These are phyloP conservation scores for Eucalyptus erythrocorys DNA, from an alignment of 345 rosid species.

Conservation along the genomic window DNA sequence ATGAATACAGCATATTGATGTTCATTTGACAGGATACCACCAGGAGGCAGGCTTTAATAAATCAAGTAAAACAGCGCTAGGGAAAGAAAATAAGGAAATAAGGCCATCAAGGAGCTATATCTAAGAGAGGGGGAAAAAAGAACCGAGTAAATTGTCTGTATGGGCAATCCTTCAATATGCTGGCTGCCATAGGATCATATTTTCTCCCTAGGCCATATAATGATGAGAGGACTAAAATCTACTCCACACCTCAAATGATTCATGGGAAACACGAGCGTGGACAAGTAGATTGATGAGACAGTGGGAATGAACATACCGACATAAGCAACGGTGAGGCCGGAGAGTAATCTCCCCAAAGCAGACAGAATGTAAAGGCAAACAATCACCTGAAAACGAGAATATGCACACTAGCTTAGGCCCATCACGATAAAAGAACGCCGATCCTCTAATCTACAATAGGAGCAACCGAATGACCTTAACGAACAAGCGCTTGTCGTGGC, in stretches of 20 bases:
- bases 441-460: neutral
- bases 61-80: neutral
- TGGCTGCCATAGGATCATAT: neutral
- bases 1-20: neutral
- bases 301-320: constrained; percentile 42
- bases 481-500: constrained; percentile 86
- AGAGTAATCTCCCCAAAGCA: constrained; percentile 63
- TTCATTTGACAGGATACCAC: neutral
- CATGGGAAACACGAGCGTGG: neutral
- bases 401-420: neutral
- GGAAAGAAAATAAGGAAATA: neutral
- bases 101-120: neutral
- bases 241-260: neutral
- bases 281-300: neutral
- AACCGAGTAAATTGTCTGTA: neutral
- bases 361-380: constrained; percentile 68
- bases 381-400: constrained; percentile 44
- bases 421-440: neutral
- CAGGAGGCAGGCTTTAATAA: neutral
- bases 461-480: constrained; percentile 34
- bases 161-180: neutral
- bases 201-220: neutral
- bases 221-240: neutral
- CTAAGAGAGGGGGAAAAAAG: neutral
- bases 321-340: constrained; percentile 85